phyloP scores from a whole-genome alignment of 306 rosid genomes.

The Boehmeria nivea region DNA sequence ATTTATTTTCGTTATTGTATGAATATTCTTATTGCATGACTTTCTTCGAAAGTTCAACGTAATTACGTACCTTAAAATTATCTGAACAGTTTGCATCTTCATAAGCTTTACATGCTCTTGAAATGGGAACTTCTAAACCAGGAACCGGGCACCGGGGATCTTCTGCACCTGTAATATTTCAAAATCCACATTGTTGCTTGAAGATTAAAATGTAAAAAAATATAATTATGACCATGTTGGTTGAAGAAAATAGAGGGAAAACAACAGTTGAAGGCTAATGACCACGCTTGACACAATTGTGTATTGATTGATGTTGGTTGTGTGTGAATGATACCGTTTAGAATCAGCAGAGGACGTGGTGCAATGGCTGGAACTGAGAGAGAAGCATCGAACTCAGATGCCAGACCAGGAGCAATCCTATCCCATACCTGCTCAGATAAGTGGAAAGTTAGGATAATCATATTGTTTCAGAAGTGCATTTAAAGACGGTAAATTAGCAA shows the following conservation, averaged over 20 bases:
- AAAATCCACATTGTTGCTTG: constrained; percentile 10
- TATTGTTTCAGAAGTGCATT: constrained; percentile 15
- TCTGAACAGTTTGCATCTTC: constrained; percentile 30
- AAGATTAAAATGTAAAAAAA: constrained; percentile 18
- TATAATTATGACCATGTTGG: constrained; percentile 9
- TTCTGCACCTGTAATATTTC: constrained; percentile 55
- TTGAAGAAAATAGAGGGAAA: neutral
- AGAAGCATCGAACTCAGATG: constrained; percentile 66
- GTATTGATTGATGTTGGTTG: no score
- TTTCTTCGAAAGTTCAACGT: no score
- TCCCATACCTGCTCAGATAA: constrained; percentile 76
- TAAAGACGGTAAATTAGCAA: constrained; percentile 12
- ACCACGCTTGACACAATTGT: no score
- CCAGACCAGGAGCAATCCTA: constrained; percentile 86
- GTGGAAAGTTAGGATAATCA: neutral
- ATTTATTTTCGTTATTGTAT: no score
- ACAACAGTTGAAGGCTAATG: neutral
- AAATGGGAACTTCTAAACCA: constrained; percentile 46
- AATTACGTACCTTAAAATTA: constrained; percentile 56
- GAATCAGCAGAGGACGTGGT: constrained; percentile 74
- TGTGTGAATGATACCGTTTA: constrained; percentile 49
- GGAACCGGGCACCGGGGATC: constrained; percentile 73
- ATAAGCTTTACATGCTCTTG: constrained; percentile 41
- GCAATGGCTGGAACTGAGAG: constrained; percentile 62
- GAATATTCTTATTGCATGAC: no score